phyloP scores from a whole-genome alignment of 331 rosid species.

The Quercus lobata region DNA sequence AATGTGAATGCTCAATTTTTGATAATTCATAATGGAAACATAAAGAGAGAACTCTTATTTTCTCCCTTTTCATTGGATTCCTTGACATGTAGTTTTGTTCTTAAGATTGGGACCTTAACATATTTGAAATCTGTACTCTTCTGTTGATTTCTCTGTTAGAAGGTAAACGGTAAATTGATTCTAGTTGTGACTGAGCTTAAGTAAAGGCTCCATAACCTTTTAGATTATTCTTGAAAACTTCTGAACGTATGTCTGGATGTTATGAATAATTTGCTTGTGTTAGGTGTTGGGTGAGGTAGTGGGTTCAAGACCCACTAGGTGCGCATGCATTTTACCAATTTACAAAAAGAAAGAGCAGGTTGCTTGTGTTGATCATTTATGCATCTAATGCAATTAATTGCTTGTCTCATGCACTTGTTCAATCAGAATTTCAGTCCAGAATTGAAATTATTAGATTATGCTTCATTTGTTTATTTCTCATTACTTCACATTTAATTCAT shows the following conservation, averaged over 20 bases:
- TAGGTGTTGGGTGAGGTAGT: too few species aligned
- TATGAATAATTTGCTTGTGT: background rate
- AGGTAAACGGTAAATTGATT: background rate
- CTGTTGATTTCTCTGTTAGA: background rate
- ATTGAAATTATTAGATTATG: background rate
- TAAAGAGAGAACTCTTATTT: background rate
- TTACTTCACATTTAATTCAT: background rate
- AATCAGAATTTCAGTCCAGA: background rate
- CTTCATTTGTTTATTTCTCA: background rate
- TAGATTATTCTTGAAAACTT: background rate
- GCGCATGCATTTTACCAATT: too few species aligned
- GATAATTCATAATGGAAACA: background rate
- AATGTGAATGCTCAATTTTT: slow-evolving; percentile 16
- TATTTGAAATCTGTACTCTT: background rate
- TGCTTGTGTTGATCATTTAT: background rate
- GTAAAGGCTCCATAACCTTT: background rate
- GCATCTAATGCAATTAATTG: background rate
- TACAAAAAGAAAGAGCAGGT: too few species aligned
- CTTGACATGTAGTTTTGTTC: background rate
- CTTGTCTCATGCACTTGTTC: background rate
- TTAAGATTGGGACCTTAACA: background rate
- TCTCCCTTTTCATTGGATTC: background rate
- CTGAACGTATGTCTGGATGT: background rate
- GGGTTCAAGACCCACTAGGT: too few species aligned
- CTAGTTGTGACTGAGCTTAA: background rate